A percentile compares a stretch with the other conserved stretches of the same genome.
Evolutionary conservation across 2,329 filamentous ascomycete genomes (phyloP).

Genomic region (Colletotrichum sp.): DNA sequence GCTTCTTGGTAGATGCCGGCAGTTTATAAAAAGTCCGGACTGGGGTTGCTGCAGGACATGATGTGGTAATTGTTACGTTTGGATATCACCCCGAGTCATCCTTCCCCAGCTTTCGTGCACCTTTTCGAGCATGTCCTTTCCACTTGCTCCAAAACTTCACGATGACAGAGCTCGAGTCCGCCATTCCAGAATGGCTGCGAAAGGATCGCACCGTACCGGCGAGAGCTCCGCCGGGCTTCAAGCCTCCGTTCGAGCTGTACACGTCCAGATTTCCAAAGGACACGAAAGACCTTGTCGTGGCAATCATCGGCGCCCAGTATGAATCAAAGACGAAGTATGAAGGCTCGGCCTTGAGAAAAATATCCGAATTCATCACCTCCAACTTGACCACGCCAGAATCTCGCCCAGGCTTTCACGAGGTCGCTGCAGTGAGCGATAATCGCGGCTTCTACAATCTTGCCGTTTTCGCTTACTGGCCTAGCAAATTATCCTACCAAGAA

Average conservation of each 20-base stretch:
- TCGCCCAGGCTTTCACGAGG: background rate
- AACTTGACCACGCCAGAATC: accelerated
- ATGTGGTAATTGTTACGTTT: background rate
- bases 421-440: background rate
- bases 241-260: background rate
- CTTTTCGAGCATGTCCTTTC: background rate
- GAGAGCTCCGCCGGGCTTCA: background rate
- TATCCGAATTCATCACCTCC: background rate
- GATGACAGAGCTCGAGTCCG: background rate
- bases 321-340: accelerated
- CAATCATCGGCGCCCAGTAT: background rate
- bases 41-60: background rate
- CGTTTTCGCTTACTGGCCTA: background rate
- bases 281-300: background rate
- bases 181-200: background rate
- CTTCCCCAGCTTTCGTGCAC: background rate
- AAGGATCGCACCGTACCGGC: background rate
- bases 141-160: accelerated
- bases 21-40: background rate
- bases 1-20: background rate
- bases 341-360: background rate
- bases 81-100: background rate
- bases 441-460: background rate
- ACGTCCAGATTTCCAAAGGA: background rate
- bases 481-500: background rate